Percentiles rank a stretch among this genome's conserved stretches.
These are phyloP conservation scores for Ascochyta rabiei DNA, from an alignment of 2,329 filamentous ascomycete species.

Conservation along the genomic window DNA sequence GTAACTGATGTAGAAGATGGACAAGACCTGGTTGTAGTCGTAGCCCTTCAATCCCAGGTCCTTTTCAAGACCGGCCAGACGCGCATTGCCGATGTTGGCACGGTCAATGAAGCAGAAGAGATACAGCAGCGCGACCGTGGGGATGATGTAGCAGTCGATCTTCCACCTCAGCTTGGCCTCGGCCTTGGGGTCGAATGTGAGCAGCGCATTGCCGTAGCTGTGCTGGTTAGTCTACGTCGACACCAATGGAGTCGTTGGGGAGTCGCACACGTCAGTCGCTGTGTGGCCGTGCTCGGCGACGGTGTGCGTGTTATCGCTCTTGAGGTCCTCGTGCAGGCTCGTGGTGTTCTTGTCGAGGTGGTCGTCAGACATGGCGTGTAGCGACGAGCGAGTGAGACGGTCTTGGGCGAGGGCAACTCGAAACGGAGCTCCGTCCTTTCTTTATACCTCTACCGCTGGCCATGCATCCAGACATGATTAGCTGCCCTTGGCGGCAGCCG, in stretches of 20 bases:
- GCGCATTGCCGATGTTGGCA: constrained; percentile 77
- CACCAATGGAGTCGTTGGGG: background rate
- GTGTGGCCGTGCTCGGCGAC: constrained; percentile 38
- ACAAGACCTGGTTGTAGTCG: constrained; percentile 73
- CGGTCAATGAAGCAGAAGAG: constrained; percentile 77
- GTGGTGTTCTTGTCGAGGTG: constrained; percentile 22
- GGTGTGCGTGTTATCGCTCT: constrained; percentile 31
- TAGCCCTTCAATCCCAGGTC: constrained; percentile 66
- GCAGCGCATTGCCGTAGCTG: constrained; percentile 42
- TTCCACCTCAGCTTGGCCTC: constrained; percentile 66
- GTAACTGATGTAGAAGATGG: constrained; percentile 74
- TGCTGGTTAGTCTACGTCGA: constrained; percentile 9
- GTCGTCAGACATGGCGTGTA: constrained; percentile 3
- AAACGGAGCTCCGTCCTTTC: constrained; percentile 11
- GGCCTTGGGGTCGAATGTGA: constrained; percentile 60
- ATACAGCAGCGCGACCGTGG: constrained; percentile 70
- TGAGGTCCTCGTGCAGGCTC: constrained; percentile 38
- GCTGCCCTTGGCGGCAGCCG: constrained; percentile 8
- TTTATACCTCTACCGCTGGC: constrained; percentile 5
- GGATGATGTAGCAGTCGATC: constrained; percentile 69
- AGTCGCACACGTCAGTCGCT: constrained; percentile 40
- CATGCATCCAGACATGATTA: constrained; percentile 1
- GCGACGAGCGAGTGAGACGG: background rate
- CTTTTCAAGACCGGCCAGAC: constrained; percentile 67
- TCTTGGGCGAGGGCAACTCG: constrained; percentile 4